Conservation (phyloP, 495 filamentous ascomycete species). For the Poronia punctata region DNA sequence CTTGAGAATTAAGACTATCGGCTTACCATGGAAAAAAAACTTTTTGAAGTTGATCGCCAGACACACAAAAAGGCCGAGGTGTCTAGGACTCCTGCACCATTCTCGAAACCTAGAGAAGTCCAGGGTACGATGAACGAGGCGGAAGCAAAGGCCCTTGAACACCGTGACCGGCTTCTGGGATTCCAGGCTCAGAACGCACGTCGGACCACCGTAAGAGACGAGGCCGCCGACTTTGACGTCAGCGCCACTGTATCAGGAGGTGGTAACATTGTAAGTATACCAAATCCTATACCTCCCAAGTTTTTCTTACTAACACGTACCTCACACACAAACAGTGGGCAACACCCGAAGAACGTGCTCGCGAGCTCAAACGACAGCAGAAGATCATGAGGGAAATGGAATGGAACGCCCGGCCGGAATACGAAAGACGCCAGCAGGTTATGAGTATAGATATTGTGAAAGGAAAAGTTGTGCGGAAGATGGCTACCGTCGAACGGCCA, state of each 20-base stretch:
- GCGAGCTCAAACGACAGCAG: conserved; percentile 86
- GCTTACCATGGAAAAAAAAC: too few relatives aligned
- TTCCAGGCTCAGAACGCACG: conserved; percentile 88
- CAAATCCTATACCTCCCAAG: too few relatives aligned
- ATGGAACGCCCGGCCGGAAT: conserved; percentile 83
- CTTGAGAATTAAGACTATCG: background rate
- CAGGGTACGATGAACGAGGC: conserved; percentile 31
- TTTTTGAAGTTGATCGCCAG: conserved; percentile 54
- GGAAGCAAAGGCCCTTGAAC: conserved; percentile 56
- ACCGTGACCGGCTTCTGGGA: conserved; percentile 72
- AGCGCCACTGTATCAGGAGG: conserved; percentile 41
- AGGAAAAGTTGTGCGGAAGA: conserved; percentile 68
- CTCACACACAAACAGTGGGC: too few relatives aligned
- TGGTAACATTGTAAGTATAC: conserved; percentile 47
- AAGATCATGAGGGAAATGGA: conserved; percentile 81
- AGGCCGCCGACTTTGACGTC: conserved; percentile 88
- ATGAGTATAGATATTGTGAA: conserved; percentile 78
- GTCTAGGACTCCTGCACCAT: conserved; percentile 39
- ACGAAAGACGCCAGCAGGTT: conserved; percentile 84
- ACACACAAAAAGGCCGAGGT: conserved; percentile 59
- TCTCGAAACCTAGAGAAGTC: conserved; percentile 38
- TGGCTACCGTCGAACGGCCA: conserved; percentile 52
- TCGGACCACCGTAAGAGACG: conserved; percentile 82
- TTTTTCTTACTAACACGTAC: too few relatives aligned
- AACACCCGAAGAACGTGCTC: conserved; percentile 75